A percentile compares a stretch with the other conserved stretches of the same genome.
Conservation (phyloP, 2,329 filamentous ascomycete species). For the Tolypocladium paradoxum region DNA sequence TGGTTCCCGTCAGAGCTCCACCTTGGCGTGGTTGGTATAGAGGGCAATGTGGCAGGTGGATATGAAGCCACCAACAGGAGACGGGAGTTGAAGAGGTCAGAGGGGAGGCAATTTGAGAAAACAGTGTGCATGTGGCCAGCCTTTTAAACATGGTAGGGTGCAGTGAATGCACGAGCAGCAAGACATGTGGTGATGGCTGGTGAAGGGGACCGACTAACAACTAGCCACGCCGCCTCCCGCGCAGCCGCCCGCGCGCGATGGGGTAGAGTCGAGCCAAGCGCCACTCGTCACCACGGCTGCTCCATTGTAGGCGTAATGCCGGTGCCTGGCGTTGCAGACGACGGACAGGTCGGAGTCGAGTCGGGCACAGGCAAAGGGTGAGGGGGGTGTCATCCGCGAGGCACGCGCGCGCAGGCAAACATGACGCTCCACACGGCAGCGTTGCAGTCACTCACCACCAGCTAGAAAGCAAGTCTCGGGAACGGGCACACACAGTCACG, state of each 20-base stretch:
- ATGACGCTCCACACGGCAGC: slow-evolving; percentile 2
- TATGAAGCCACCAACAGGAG: neutral
- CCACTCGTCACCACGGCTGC: neutral
- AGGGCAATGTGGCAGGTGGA: neutral
- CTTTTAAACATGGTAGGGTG: neutral
- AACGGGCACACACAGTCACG: neutral
- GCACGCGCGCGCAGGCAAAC: slow-evolving; percentile 2
- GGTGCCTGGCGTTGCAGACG: neutral
- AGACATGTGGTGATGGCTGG: neutral
- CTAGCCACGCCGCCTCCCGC: neutral
- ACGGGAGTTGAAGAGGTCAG: neutral
- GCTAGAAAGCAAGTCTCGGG: neutral
- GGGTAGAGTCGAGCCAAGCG: neutral
- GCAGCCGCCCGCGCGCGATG: neutral
- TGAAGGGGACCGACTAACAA: neutral
- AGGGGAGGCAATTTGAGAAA: neutral
- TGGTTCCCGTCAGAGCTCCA: neutral
- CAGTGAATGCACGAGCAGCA: neutral
- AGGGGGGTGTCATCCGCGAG: slow-evolving; percentile 1
- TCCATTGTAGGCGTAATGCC: neutral
- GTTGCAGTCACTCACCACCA: slow-evolving; percentile 8
- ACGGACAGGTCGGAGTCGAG: neutral
- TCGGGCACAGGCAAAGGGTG: neutral
- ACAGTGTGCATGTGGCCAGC: neutral
- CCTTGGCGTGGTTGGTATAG: neutral